Conservation (phyloP, 345 rosid genomes). For the Hibiscus syriacus region DNA sequence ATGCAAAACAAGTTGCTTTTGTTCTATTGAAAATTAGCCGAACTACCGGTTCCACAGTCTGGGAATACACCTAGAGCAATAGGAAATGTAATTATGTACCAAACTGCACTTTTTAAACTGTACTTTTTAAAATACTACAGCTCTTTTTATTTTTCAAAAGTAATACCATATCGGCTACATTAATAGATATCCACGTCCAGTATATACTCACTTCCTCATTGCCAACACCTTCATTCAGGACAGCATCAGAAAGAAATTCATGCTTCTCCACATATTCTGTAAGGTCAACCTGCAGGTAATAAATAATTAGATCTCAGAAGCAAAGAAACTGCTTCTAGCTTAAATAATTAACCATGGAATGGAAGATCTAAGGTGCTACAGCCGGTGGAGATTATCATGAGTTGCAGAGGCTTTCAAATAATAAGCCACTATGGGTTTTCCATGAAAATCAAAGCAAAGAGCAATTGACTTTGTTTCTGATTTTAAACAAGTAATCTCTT, state of each 20-base stretch:
- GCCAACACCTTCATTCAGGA: neutral
- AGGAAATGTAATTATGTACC: neutral
- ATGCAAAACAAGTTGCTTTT: conserved; percentile 2
- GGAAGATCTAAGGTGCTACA: neutral
- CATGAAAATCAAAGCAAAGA: neutral
- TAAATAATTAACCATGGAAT: neutral
- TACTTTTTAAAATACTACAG: too few species aligned
- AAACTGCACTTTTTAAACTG: too few species aligned
- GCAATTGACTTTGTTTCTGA: neutral
- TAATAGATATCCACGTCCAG: neutral
- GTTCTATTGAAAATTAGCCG: neutral
- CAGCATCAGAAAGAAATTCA: neutral
- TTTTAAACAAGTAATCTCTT: neutral
- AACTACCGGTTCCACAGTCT: neutral
- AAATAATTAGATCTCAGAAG: neutral
- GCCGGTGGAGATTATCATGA: neutral
- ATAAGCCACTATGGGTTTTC: neutral
- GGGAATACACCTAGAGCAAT: neutral
- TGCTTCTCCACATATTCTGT: neutral
- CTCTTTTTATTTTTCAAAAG: too few species aligned
- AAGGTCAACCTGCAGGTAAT: neutral
- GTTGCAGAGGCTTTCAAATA: neutral
- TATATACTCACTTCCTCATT: neutral
- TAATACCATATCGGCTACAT: neutral
- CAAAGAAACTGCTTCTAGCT: neutral